Percentiles rank a stretch among this genome's conserved stretches.
These are phyloP conservation scores for Aspergillus udagawae DNA, from an alignment of 2,329 filamentous ascomycete genomes.

Conservation along the genomic window DNA sequence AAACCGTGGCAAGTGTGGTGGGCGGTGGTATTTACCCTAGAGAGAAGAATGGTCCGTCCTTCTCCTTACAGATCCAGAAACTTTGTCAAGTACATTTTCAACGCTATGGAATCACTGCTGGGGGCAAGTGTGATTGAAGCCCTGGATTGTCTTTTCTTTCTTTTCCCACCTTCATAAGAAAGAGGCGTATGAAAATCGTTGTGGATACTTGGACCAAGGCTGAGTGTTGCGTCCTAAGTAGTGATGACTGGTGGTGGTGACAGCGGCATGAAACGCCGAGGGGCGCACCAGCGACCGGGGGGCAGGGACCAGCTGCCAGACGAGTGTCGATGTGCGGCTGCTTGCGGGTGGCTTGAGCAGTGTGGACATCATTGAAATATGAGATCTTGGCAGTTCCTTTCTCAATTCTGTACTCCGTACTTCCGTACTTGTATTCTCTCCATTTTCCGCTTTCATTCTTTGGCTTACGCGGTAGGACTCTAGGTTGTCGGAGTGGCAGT, in stretches of 20 bases:
- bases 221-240: neutral
- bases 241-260: neutral
- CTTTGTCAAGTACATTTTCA: neutral
- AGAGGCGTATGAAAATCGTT: too few relatives aligned
- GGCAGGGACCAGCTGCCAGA: neutral
- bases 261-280: conserved; percentile 5
- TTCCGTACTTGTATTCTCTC: neutral
- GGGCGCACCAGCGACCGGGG: conserved; percentile 9
- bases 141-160: too few relatives aligned
- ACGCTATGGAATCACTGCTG: too few relatives aligned
- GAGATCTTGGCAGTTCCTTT: neutral
- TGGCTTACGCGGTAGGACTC: neutral
- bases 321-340: neutral
- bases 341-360: neutral
- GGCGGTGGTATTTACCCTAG: neutral
- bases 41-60: neutral
- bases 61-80: neutral
- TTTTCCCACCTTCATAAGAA: too few relatives aligned
- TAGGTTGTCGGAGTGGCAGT: neutral
- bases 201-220: neutral
- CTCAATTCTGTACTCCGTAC: too few relatives aligned
- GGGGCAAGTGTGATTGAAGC: too few relatives aligned
- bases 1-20: neutral
- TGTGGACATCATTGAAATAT: neutral
- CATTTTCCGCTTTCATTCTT: neutral